These are phyloP conservation scores for Colletotrichum camelliae DNA, from an alignment of 2,329 filamentous ascomycete species.

Conservation along the genomic window DNA sequence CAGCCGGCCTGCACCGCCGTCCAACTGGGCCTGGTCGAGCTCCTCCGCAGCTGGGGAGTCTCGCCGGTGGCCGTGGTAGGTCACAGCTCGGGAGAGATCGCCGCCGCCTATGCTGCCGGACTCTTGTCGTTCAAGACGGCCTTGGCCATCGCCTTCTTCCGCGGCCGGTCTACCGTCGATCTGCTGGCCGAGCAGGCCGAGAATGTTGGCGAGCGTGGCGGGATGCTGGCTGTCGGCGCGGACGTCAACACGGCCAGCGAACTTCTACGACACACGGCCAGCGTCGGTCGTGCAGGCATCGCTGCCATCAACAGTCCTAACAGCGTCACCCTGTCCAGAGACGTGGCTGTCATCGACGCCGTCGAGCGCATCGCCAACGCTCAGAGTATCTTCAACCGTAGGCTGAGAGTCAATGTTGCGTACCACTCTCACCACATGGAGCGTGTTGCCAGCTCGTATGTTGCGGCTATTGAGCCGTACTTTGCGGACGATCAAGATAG, in stretches of 20 bases:
- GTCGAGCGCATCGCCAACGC: neutral
- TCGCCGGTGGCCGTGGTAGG: neutral
- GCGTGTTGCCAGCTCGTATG: neutral
- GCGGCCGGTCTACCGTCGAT: neutral
- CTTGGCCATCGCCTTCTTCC: neutral
- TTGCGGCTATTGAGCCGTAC: neutral
- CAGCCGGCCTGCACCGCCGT: neutral
- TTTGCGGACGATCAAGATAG: neutral
- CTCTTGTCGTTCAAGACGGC: neutral
- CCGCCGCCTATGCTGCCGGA: neutral
- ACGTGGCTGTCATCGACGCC: neutral
- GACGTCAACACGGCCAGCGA: neutral
- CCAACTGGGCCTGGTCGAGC: neutral
- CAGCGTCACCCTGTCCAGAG: neutral
- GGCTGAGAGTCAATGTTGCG: neutral
- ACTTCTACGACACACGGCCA: neutral
- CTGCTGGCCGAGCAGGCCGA: neutral
- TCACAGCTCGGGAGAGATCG: neutral
- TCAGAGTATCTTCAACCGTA: neutral
- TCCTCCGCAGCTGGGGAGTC: neutral
- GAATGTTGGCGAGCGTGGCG: neutral
- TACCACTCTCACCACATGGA: neutral
- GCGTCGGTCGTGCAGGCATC: neutral
- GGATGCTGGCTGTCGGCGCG: neutral
- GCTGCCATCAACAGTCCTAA: neutral